A percentile compares a stretch with the other conserved stretches of the same genome.
Conservation (phyloP, 305 asterid species). For the Withania somnifera region DNA sequence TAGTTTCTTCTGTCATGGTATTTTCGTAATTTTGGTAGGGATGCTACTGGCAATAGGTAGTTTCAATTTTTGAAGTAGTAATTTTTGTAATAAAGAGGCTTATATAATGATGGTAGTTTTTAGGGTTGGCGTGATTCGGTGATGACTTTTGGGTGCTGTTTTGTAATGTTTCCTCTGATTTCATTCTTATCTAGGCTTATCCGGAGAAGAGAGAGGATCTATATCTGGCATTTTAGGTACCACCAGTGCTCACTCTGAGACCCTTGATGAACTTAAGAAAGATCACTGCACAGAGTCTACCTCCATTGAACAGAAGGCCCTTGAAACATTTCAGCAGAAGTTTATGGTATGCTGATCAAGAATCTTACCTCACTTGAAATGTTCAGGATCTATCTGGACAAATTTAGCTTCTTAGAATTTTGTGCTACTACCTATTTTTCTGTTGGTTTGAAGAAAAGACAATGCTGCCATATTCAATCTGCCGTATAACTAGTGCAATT, state of each 20-base stretch:
- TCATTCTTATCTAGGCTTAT: slow-evolving; percentile 32
- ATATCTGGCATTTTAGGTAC: slow-evolving; percentile 38
- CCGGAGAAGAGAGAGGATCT: slow-evolving; percentile 44
- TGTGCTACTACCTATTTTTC: neutral
- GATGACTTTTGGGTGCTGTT: neutral
- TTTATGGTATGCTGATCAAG: slow-evolving; percentile 26
- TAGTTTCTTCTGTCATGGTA: neutral
- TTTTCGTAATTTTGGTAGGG: neutral
- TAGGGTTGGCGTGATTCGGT: neutral
- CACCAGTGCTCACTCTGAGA: slow-evolving; percentile 41
- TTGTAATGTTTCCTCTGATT: neutral
- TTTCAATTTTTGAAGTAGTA: neutral
- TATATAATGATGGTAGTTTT: neutral
- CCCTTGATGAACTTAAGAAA: slow-evolving; percentile 35
- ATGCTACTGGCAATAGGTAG: neutral
- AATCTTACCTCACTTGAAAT: neutral
- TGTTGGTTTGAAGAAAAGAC: neutral
- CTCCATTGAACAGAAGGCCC: slow-evolving; percentile 19
- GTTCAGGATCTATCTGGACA: neutral
- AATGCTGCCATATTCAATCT: neutral
- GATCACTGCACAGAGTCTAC: slow-evolving; percentile 51
- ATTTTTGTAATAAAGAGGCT: neutral
- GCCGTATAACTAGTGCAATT: neutral
- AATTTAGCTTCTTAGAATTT: neutral
- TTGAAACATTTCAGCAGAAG: slow-evolving; percentile 22